Base-by-base conservation (phyloP, 1,284 basidiomycete species). In the Volvariella volvacea region DNA sequence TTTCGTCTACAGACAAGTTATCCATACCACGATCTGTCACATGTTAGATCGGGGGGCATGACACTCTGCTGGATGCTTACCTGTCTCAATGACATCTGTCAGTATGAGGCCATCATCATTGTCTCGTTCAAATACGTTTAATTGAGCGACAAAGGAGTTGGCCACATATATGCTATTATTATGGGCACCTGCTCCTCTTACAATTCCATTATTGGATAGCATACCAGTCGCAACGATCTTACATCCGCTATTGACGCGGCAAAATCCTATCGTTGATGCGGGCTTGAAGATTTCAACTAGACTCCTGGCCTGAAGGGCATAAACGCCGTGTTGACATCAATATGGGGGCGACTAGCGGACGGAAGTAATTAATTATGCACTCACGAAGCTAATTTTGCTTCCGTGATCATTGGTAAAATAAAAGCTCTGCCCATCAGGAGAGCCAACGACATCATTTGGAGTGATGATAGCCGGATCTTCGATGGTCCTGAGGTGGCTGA, bases 391-490 rank as follows among this genome's bases (percentile, higher is more conserved):
- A 8, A 66, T 60, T 56, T 81, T 82, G n/a, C 55, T 50, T n/a
- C 63, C 64, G 49, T 77, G 66, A 49, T 83, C 80, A 52, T 87
- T 88, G n/a, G 82, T 82, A 53, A 84, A 76, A 59, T 76, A 78
- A 44, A 86, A 76, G 34, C 71, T 73, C 50, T 70, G 65, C 12
- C 81, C 80, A 47, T 83, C 78, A 2, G 73, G 57, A 25, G 68
- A 71, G 15, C 86, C 83, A 2, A 75, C 71, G 8, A 89, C 51
- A 52, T 86, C 82, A 55, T 89, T 89, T 0, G 87, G 88, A 1
- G 83, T 78, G 4, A 71, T 45, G 16, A 90, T 73, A 6, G 75
- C 57, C 1, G 75, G 67, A 55, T 82, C 68, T 20, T 70, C 61
- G 19, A 86, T 63, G 3, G 86, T 88, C 41, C 62, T 66, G 32